Percentiles rank a stretch among this genome's conserved stretches.
Evolutionary conservation across 2,329 filamentous ascomycete species (phyloP).

Genomic region (Phyllosticta citrichinensis): DNA sequence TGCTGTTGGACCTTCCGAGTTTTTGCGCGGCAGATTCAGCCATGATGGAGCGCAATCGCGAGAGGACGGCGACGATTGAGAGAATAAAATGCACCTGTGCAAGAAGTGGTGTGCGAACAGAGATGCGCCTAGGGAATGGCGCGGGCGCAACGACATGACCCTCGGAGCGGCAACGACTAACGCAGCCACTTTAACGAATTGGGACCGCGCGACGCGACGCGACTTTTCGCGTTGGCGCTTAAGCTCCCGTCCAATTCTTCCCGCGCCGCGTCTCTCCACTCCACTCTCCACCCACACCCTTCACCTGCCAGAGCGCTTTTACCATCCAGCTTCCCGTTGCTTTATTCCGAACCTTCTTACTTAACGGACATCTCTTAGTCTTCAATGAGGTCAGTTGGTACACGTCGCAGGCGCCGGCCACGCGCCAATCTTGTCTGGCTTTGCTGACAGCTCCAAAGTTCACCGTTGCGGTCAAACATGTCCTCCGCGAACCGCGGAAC

Average conservation of each 20-base stretch:
- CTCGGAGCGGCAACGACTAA: not conserved
- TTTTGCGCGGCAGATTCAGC: constrained; percentile 1
- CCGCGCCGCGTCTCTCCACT: not conserved
- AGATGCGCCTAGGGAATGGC: not conserved
- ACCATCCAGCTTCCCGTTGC: not conserved
- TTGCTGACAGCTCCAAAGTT: constrained; percentile 43
- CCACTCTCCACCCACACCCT: not conserved
- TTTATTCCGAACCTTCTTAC: not conserved
- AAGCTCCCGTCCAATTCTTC: not conserved
- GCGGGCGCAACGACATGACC: not conserved
- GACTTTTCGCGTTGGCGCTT: not conserved
- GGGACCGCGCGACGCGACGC: not conserved
- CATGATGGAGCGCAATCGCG: not conserved
- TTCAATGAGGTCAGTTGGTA: not conserved
- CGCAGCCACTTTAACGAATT: not conserved
- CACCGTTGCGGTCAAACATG: constrained; percentile 71
- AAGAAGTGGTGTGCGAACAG: no score
- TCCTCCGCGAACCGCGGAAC: constrained; percentile 73
- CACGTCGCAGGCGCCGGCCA: not conserved
- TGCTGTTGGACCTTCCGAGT: constrained; percentile 23
- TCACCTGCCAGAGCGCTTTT: not conserved
- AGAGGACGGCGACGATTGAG: not conserved
- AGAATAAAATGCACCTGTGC: not conserved
- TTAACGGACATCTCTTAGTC: not conserved
- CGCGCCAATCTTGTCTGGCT: not conserved